Percentiles rank a stretch among this genome's conserved stretches.
phyloP scores from a whole-genome alignment of 1,139 yeast species.

The Meyerozyma elateridarum region DNA sequence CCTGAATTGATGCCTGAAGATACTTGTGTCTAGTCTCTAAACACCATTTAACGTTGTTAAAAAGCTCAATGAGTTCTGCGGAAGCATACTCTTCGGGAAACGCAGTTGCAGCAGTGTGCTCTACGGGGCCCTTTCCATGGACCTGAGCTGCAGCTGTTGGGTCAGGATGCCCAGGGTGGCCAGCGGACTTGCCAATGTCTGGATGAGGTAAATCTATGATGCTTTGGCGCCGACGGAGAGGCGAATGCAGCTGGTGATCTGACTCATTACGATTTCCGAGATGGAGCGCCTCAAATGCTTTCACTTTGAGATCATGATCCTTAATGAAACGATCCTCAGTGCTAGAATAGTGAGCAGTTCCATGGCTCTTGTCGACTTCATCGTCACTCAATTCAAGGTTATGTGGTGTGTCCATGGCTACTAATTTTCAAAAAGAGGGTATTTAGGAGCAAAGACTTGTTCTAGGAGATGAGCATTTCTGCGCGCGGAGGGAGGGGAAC shows the following conservation, averaged over 20 bases:
- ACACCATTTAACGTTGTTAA: slow-evolving; percentile 65
- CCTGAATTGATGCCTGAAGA: slow-evolving; percentile 64
- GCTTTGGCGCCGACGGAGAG: slow-evolving; percentile 36
- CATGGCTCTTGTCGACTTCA: slow-evolving; percentile 30
- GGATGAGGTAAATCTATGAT: slow-evolving; percentile 46
- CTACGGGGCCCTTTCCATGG: slow-evolving; percentile 8
- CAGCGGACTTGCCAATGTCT: slow-evolving; percentile 9
- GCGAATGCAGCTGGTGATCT: slow-evolving; percentile 14
- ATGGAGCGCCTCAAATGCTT: slow-evolving; percentile 56
- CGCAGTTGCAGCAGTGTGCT: slow-evolving; percentile 35
- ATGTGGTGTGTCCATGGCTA: no score
- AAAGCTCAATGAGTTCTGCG: slow-evolving; percentile 65
- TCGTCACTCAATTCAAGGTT: no score
- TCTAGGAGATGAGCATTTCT: no score
- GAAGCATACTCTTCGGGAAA: slow-evolving; percentile 67
- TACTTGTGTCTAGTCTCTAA: slow-evolving; percentile 75
- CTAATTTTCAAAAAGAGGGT: no score
- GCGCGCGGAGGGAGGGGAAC: no score
- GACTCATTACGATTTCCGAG: slow-evolving; percentile 7
- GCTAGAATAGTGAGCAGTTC: slow-evolving; percentile 57
- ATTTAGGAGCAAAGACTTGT: no score
- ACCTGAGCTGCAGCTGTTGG: slow-evolving; percentile 15
- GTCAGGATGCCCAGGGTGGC: slow-evolving; percentile 19
- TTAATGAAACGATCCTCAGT: slow-evolving; percentile 63
- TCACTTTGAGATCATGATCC: slow-evolving; percentile 67